phyloP scores from a whole-genome alignment of 2,329 filamentous ascomycete species.

The Metarhizium brunneum region DNA sequence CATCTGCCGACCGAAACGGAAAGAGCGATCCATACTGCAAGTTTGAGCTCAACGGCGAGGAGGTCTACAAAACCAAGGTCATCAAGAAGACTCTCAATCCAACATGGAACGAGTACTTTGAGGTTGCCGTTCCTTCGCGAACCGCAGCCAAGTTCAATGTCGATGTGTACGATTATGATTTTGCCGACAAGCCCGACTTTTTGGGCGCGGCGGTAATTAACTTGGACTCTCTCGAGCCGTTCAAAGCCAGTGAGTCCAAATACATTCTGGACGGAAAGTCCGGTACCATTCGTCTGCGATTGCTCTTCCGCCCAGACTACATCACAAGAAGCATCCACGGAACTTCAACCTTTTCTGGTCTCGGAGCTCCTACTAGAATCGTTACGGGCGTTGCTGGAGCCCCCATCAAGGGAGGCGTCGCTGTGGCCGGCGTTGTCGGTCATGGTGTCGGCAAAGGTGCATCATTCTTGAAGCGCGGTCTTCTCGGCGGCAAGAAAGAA shows the following conservation, averaged over 20 bases:
- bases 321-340: conserved; percentile 80
- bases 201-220: conserved; percentile 71
- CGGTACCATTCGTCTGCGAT: conserved; percentile 68
- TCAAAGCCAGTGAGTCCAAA: conserved; percentile 66
- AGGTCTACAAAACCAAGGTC: conserved; percentile 89
- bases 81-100: conserved; percentile 96
- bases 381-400: conserved; percentile 73
- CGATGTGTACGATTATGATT: conserved; percentile 91
- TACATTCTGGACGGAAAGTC: conserved; percentile 82
- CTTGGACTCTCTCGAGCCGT: conserved; percentile 74
- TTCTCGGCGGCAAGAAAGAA: conserved; percentile 64
- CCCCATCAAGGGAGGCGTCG: conserved; percentile 86
- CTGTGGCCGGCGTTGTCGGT: conserved; percentile 61
- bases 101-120: conserved; percentile 94
- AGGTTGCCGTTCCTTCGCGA: conserved; percentile 70
- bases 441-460: conserved; percentile 82
- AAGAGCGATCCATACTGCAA: conserved; percentile 97
- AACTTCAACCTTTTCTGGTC: conserved; percentile 86
- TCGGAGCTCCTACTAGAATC: conserved; percentile 78
- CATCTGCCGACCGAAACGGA: conserved; percentile 88
- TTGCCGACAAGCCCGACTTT: conserved; percentile 88
- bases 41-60: conserved; percentile 81
- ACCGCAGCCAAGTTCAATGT: conserved; percentile 76
- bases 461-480: conserved; percentile 78
- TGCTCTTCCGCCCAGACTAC: conserved; percentile 90